Percentiles rank a stretch among this genome's conserved stretches.
phyloP scores from a whole-genome alignment of 129 eudicot species.

The Pseudognaphalium luteoalbum region DNA sequence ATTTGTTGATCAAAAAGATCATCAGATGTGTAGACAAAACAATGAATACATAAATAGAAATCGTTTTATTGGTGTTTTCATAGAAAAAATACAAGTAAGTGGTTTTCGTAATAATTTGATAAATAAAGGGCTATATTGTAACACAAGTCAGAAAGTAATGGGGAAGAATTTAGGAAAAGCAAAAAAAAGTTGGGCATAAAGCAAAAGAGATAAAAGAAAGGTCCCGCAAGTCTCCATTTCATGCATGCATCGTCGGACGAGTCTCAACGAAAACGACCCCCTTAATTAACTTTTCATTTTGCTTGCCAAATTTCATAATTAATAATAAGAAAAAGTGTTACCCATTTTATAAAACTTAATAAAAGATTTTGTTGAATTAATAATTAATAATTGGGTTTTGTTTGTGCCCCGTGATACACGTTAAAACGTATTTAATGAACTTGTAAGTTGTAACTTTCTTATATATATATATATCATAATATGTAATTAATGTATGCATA shows the following conservation, averaged over 20 bases:
- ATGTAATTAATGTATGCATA: no score
- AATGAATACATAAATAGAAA: no score
- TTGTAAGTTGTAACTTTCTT: no score
- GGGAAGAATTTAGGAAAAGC: slow-evolving; percentile 21
- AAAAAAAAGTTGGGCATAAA: slow-evolving; percentile 20
- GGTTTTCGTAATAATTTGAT: not conserved
- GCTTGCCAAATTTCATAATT: not conserved
- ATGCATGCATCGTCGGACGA: slow-evolving; percentile 32
- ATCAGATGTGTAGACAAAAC: not conserved
- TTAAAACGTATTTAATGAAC: no score
- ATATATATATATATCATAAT: no score
- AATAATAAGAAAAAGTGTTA: not conserved
- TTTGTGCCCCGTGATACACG: no score
- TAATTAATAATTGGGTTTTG: no score
- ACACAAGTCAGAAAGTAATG: slow-evolving; percentile 17
- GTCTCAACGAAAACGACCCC: slow-evolving; percentile 19
- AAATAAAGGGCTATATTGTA: not conserved
- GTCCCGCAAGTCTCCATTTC: slow-evolving; percentile 19
- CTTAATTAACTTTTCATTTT: not conserved
- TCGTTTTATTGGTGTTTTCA: not conserved
- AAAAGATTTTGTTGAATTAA: no score
- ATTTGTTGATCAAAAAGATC: not conserved
- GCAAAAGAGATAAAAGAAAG: slow-evolving; percentile 19
- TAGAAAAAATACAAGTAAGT: not conserved
- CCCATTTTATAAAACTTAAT: no score